Base-by-base conservation (phyloP, 768 basidiomycete genomes). In the Leucogyrophana mollusca region DNA sequence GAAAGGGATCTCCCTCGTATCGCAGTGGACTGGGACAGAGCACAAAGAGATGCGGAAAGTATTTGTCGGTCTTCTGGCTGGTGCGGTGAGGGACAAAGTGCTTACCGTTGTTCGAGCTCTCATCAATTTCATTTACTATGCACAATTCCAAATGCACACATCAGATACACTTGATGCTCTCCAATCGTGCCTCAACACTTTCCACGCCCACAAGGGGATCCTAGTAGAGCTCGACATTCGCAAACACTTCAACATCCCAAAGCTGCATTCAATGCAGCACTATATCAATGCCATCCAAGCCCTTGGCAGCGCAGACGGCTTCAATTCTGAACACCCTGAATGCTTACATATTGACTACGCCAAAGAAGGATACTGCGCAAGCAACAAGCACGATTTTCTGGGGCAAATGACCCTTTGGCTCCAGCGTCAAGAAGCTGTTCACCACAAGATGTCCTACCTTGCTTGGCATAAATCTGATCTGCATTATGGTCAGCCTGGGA, bases 71-170 rank as follows among this genome's bases (percentile, higher is more conserved):
- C 18, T 42, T 11, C 13, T 41, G 16, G 13, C 40, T 32, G 40
- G 46, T 16, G 39, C 25, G 14, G 30, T 47, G n/a, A 21, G 14
- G 17, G 17, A 24, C 9, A 10, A 34, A 14, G 46, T 47, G 21
- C 13, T 47, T 21, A 7, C 13, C 16, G 40, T 34, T 8, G 46
- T 43, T 7, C 44, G 43, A 7, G 50, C 59, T 3, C 11, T 58
- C 17, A 21, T 56, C 4, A 67, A 72, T 27, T 61, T 67, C 39
- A 63, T 69, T 23, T 67, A 65, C 37, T 47, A 68, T 9, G 62
- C 57, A 4, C 52, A 56, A 14, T 49, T 43, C 33, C 34, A 47
- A 22, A 8, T 20, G 18, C 57, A 58, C 33, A 43, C 43, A 2
- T 34, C 47, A 13, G 25, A 36, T n/a, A 50, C 42, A 13, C 48